Conservation (phyloP, 78 protist species). For the Pigoraptor vietnamica region DNA sequence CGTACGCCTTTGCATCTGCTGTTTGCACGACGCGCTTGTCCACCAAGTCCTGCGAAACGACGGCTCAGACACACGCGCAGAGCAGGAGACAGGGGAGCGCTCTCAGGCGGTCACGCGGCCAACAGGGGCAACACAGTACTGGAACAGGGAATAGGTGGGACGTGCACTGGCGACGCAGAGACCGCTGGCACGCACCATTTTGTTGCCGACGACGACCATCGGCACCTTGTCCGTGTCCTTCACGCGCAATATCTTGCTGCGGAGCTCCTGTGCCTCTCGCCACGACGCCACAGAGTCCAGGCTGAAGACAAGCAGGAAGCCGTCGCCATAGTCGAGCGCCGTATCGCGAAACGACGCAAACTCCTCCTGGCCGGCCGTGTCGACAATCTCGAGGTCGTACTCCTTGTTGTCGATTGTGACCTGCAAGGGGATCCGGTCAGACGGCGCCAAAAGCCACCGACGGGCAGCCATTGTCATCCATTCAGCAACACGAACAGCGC, state of each 20-base stretch:
- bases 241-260: conserved; percentile 56
- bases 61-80: neutral
- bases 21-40: neutral
- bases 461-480: too few relatives aligned
- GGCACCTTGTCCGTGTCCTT: conserved; percentile 39
- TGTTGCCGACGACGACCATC: conserved; percentile 38
- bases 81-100: neutral
- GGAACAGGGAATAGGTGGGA: neutral
- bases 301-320: conserved; percentile 73
- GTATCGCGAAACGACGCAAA: conserved; percentile 74
- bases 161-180: neutral
- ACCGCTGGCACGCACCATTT: neutral
- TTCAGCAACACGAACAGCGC: too few relatives aligned
- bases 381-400: conserved; percentile 18
- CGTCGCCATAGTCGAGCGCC: conserved; percentile 68
- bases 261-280: conserved; percentile 49
- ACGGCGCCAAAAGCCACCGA: too few relatives aligned
- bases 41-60: neutral
- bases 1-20: neutral
- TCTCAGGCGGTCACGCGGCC: too few relatives aligned
- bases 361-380: conserved; percentile 47
- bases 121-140: too few relatives aligned
- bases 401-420: neutral
- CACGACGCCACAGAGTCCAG: conserved; percentile 51
- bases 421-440: too few relatives aligned